Evolutionary conservation across 352 stramenopile species (phyloP).

Genomic region (Phytophthora capsici): DNA sequence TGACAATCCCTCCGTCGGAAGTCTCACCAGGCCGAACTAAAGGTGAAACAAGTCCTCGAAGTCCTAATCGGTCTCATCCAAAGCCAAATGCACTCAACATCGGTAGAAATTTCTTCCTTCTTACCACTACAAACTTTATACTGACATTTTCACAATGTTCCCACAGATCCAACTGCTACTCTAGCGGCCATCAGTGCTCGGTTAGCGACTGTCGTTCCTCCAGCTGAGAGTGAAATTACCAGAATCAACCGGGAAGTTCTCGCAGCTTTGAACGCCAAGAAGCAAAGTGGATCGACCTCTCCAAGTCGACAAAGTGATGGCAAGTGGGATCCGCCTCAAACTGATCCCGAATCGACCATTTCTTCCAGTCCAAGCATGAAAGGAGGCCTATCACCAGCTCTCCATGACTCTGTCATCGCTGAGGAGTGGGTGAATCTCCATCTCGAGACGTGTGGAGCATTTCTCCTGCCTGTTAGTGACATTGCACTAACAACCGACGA

Average conservation of each 20-base stretch:
- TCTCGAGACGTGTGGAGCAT: constrained; percentile 57
- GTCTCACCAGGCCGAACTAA: constrained; percentile 6
- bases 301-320: neutral
- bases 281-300: constrained; percentile 9
- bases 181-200: constrained; percentile 72
- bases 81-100: constrained; percentile 53
- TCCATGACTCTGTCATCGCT: constrained; percentile 73
- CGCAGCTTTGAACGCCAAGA: constrained; percentile 23
- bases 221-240: constrained; percentile 75
- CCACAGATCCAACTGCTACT: constrained; percentile 45
- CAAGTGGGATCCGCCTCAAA: neutral
- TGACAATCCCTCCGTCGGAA: constrained; percentile 6
- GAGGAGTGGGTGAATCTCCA: constrained; percentile 87
- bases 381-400: constrained; percentile 35
- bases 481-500: constrained; percentile 36
- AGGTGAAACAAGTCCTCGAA: constrained; percentile 19
- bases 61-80: constrained; percentile 27
- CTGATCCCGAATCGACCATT: constrained; percentile 2
- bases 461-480: constrained; percentile 58
- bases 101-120: constrained; percentile 27
- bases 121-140: neutral
- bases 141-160: neutral
- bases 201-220: constrained; percentile 53
- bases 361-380: constrained; percentile 29
- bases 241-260: constrained; percentile 70